Conservation (phyloP, 805 yeast species). For the Starmerella potacharoeniae region DNA sequence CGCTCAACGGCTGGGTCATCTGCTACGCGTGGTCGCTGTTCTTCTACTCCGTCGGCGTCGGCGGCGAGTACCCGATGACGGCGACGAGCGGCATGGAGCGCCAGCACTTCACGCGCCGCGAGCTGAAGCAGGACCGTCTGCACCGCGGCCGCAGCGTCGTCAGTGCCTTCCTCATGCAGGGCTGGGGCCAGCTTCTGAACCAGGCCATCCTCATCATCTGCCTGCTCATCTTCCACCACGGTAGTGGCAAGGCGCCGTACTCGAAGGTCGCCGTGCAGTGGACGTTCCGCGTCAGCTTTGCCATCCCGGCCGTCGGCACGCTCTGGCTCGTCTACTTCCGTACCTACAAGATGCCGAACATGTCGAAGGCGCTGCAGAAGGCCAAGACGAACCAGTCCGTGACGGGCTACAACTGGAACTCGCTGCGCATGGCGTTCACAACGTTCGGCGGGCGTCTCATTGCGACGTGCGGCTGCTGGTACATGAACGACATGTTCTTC, state of each 20-base stretch:
- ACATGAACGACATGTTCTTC: constrained; percentile 51
- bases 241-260: constrained; percentile 23
- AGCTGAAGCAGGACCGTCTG: constrained; percentile 29
- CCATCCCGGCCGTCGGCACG: constrained; percentile 32
- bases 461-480: constrained; percentile 52
- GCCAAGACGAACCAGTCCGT: constrained; percentile 22
- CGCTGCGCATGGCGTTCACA: constrained; percentile 24
- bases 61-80: constrained; percentile 58
- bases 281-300: constrained; percentile 31
- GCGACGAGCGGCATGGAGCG: constrained; percentile 54
- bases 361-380: constrained; percentile 26
- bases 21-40: constrained; percentile 38
- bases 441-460: constrained; percentile 32
- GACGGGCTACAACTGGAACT: constrained; percentile 30
- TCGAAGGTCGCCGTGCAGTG: constrained; percentile 31
- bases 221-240: constrained; percentile 27
- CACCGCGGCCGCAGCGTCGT: constrained; percentile 33
- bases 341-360: constrained; percentile 29
- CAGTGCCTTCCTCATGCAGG: constrained; percentile 29
- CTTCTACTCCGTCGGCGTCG: constrained; percentile 42
- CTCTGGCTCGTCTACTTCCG: constrained; percentile 32
- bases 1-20: constrained; percentile 49
- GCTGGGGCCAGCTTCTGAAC: constrained; percentile 29
- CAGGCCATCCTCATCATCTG: constrained; percentile 25
- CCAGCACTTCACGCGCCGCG: constrained; percentile 31